Evolutionary conservation across 2,329 filamentous ascomycete genomes (phyloP).

Genomic region (Arthroderma sp.): DNA sequence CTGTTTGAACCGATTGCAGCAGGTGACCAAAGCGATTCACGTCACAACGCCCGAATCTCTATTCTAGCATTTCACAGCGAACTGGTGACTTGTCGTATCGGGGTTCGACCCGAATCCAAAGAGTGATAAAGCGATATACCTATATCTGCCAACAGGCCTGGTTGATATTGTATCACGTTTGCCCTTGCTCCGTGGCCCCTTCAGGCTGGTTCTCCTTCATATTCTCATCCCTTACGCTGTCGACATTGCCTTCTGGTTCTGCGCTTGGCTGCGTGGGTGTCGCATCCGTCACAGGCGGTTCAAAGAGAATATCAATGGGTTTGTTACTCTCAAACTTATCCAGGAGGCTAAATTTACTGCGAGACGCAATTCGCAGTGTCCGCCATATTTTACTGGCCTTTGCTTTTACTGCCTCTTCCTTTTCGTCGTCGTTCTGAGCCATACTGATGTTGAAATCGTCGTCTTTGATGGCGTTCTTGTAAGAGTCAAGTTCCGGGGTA

Average conservation of each 20-base stretch:
- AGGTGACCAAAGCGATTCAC: too few species aligned
- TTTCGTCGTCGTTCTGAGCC: slow-evolving; percentile 52
- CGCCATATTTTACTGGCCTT: slow-evolving; percentile 88
- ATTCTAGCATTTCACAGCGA: too few species aligned
- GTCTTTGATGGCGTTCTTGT: slow-evolving; percentile 59
- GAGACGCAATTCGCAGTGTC: slow-evolving; percentile 66
- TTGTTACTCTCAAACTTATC: slow-evolving; percentile 79
- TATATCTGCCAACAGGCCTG: too few species aligned
- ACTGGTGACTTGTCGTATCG: too few species aligned
- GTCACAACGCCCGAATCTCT: too few species aligned
- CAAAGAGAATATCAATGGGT: slow-evolving; percentile 45
- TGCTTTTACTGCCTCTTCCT: slow-evolving; percentile 47
- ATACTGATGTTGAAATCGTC: slow-evolving; percentile 81
- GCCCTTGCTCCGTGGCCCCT: not conserved
- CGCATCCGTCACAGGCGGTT: slow-evolving; percentile 11
- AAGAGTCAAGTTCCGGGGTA: slow-evolving; percentile 56
- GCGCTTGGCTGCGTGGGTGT: not conserved
- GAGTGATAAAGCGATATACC: too few species aligned
- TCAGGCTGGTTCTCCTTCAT: not conserved
- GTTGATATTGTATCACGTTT: not conserved
- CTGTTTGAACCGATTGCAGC: too few species aligned
- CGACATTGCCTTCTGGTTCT: slow-evolving; percentile 4
- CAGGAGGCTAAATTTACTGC: slow-evolving; percentile 60
- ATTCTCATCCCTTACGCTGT: slow-evolving; percentile 1
- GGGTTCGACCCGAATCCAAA: too few species aligned